Conservation (phyloP, 1,284 basidiomycete species). For the Cryptococcus sp. region DNA sequence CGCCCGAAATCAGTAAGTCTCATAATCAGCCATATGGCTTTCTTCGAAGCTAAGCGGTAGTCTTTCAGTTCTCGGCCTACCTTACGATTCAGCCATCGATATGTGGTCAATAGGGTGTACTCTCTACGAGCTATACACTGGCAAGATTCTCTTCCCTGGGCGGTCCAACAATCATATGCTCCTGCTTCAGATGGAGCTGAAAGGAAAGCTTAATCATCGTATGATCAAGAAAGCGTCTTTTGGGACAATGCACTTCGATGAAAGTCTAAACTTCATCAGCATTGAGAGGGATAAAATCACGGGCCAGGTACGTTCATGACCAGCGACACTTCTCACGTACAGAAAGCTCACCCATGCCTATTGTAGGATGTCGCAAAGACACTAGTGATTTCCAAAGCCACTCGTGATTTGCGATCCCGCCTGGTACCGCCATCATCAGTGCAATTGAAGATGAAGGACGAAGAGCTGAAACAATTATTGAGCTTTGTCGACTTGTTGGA, state of each 20-base stretch:
- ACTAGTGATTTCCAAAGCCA: conserved; percentile 80
- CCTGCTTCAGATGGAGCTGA: conserved; percentile 93
- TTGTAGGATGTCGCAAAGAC: conserved; percentile 74
- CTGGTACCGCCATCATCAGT: conserved; percentile 76
- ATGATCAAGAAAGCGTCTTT: conserved; percentile 94
- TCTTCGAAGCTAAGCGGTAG: too few species aligned
- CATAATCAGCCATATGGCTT: neutral
- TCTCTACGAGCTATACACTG: conserved; percentile 95
- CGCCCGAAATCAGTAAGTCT: conserved; percentile 92
- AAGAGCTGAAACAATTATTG: conserved; percentile 79
- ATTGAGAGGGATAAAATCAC: conserved; percentile 81
- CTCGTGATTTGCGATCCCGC: conserved; percentile 74
- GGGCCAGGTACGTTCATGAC: conserved; percentile 65
- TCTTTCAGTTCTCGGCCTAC: conserved; percentile 81
- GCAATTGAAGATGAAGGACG: conserved; percentile 72
- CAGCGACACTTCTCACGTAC: conserved; percentile 3
- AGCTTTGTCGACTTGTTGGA: conserved; percentile 90
- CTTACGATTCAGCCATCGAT: conserved; percentile 91
- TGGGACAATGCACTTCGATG: conserved; percentile 90
- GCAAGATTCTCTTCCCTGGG: conserved; percentile 97
- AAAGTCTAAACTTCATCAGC: conserved; percentile 63
- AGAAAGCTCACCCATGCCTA: neutral
- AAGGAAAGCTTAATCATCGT: conserved; percentile 89
- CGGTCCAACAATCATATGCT: conserved; percentile 98
- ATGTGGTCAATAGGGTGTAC: conserved; percentile 99